Conservation (phyloP, 352 stramenopile genomes). For the Pythium insidiosum region DNA sequence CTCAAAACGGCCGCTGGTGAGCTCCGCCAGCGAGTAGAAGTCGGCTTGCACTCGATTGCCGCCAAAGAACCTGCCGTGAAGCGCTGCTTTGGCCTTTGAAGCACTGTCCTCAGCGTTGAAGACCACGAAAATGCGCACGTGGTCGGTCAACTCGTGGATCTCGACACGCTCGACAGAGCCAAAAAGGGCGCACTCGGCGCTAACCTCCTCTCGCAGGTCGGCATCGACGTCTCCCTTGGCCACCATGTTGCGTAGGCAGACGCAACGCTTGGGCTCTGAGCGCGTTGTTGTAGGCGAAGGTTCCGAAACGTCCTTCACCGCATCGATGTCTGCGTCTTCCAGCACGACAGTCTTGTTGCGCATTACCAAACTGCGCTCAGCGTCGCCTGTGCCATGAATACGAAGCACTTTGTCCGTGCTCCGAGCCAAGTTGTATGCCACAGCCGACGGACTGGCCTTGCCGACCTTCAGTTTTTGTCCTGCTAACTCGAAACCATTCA, state of each 20-base stretch:
- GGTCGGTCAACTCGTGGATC: conserved; percentile 52
- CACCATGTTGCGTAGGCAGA: conserved; percentile 72
- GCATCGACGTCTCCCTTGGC: conserved; percentile 62
- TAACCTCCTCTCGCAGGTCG: conserved; percentile 60
- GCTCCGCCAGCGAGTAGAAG: conserved; percentile 45
- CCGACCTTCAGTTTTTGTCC: conserved; percentile 69
- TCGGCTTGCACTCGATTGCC: conserved; percentile 62
- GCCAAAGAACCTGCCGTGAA: conserved; percentile 71
- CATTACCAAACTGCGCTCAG: background rate
- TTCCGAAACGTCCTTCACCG: conserved; percentile 28
- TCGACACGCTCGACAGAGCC: conserved; percentile 43
- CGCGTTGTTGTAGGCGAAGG: background rate
- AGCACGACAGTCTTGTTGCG: conserved; percentile 23
- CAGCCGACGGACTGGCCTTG: conserved; percentile 59
- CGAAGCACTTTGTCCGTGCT: conserved; percentile 61
- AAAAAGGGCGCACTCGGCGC: conserved; percentile 56
- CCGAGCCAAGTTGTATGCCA: conserved; percentile 55
- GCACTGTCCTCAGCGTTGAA: conserved; percentile 42
- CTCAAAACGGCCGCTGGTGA: conserved; percentile 35
- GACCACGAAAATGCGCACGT: conserved; percentile 76
- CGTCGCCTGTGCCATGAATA: conserved; percentile 19
- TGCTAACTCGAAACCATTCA: conserved; percentile 75
- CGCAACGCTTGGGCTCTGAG: conserved; percentile 33
- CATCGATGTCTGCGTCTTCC: conserved; percentile 53
- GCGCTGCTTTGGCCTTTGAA: conserved; percentile 36